Evolutionary conservation across 108 stramenopile genomes (phyloP).

Genomic region (Cyclotella distinguenda): DNA sequence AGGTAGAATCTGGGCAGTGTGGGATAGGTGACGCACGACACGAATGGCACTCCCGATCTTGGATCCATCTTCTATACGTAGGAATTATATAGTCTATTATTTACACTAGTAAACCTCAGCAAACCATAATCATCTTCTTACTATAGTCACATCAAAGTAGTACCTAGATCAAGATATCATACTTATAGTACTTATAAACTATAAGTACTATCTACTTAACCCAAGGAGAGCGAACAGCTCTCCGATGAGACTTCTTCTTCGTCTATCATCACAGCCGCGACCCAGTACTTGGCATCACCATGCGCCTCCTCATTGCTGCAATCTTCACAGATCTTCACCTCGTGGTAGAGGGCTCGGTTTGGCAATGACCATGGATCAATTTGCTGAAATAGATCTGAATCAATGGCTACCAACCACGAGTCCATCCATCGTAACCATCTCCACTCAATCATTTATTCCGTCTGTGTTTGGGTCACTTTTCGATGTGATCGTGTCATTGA

Average conservation of each 20-base stretch:
- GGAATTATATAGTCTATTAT: too few species aligned
- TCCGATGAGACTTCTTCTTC: conserved; percentile 9
- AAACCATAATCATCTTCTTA: too few species aligned
- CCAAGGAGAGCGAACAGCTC: too few species aligned
- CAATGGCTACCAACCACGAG: background rate
- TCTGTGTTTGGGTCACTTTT: conserved; percentile 10
- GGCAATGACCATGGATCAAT: conserved; percentile 5
- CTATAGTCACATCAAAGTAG: too few species aligned
- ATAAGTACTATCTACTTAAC: too few species aligned
- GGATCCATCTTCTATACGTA: too few species aligned
- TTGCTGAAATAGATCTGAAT: background rate
- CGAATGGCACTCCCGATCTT: too few species aligned
- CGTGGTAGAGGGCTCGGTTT: background rate
- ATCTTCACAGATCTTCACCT: background rate
- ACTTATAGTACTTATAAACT: too few species aligned
- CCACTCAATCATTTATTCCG: conserved; percentile 3
- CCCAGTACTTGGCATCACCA: background rate
- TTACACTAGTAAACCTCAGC: too few species aligned
- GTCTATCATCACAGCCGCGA: background rate
- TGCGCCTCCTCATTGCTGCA: conserved; percentile 34
- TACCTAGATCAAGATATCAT: too few species aligned
- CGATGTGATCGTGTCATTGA: conserved; percentile 4
- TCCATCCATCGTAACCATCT: background rate
- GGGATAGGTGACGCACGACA: too few species aligned
- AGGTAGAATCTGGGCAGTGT: too few species aligned